phyloP scores from a whole-genome alignment of 345 rosid genomes.

The Eucalyptus sp. region DNA sequence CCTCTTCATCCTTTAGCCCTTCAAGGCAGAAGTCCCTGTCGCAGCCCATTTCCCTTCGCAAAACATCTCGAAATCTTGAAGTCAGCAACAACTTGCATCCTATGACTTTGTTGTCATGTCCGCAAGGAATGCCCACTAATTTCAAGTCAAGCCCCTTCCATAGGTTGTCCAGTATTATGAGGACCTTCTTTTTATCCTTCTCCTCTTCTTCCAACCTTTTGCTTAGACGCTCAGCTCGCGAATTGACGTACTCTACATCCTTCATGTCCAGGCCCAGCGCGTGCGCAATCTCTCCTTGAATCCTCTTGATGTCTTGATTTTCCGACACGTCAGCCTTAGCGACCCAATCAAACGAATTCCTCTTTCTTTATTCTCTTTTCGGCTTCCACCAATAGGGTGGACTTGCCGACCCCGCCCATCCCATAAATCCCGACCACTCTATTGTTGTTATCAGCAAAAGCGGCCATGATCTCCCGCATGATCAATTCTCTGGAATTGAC shows the following conservation, averaged over 20 bases:
- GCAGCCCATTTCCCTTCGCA: neutral
- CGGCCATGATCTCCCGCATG: accelerated
- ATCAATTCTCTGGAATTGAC: accelerated
- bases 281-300: accelerated
- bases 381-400: neutral
- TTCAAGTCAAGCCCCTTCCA: neutral
- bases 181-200: neutral
- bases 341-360: neutral
- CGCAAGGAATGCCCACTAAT: neutral
- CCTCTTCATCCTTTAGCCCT: neutral
- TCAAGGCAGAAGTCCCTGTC: accelerated
- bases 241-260: accelerated
- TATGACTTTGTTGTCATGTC: neutral
- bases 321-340: neutral
- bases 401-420: neutral
- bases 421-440: neutral
- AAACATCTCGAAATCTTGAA: accelerated
- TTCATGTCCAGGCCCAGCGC: accelerated
- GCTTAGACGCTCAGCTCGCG: neutral
- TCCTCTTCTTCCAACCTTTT: accelerated
- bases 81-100: neutral
- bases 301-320: neutral
- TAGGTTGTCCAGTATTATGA: neutral
- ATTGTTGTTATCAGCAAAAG: neutral
- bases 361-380: neutral